Percentiles rank a stretch among this genome's conserved stretches.
phyloP scores from a whole-genome alignment of 208 protist species.

The Leishmania arabica region DNA sequence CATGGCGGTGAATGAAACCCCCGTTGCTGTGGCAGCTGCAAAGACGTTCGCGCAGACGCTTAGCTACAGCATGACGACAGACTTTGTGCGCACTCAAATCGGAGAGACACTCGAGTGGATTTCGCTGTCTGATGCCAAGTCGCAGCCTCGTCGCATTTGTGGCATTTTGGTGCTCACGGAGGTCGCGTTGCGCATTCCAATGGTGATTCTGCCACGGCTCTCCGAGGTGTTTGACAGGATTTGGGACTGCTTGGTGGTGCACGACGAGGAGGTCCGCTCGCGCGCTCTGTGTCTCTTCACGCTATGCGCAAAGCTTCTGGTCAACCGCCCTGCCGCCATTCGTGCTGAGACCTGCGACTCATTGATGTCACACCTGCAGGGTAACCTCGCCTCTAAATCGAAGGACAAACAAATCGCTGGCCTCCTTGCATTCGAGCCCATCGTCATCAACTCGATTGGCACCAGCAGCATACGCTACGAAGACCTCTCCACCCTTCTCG shows the following conservation, averaged over 20 bases:
- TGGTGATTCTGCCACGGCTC: slow-evolving; percentile 68
- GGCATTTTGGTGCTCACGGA: slow-evolving; percentile 76
- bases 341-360: slow-evolving; percentile 53
- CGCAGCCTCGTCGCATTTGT: slow-evolving; percentile 56
- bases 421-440: slow-evolving; percentile 84
- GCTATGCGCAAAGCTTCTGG: slow-evolving; percentile 70
- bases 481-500: slow-evolving; percentile 73
- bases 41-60: slow-evolving; percentile 71
- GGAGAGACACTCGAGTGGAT: slow-evolving; percentile 72
- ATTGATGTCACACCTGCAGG: slow-evolving; percentile 68
- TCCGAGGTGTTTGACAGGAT: slow-evolving; percentile 70
- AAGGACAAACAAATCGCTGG: slow-evolving; percentile 70
- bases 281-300: slow-evolving; percentile 65
- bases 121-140: slow-evolving; percentile 33
- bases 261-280: slow-evolving; percentile 60
- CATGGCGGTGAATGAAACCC: slow-evolving; percentile 42
- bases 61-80: slow-evolving; percentile 60
- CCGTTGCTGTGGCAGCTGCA: slow-evolving; percentile 51
- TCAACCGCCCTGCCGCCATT: slow-evolving; percentile 44
- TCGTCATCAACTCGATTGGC: slow-evolving; percentile 73
- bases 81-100: slow-evolving; percentile 70
- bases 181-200: slow-evolving; percentile 61
- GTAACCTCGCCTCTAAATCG: slow-evolving; percentile 59
- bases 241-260: slow-evolving; percentile 57
- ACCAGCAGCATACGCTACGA: slow-evolving; percentile 59